Evolutionary conservation across 352 stramenopile genomes (phyloP), one percentile per base, ranked within the genome.

Genomic region (Globisporangium orthogonon): DNA sequence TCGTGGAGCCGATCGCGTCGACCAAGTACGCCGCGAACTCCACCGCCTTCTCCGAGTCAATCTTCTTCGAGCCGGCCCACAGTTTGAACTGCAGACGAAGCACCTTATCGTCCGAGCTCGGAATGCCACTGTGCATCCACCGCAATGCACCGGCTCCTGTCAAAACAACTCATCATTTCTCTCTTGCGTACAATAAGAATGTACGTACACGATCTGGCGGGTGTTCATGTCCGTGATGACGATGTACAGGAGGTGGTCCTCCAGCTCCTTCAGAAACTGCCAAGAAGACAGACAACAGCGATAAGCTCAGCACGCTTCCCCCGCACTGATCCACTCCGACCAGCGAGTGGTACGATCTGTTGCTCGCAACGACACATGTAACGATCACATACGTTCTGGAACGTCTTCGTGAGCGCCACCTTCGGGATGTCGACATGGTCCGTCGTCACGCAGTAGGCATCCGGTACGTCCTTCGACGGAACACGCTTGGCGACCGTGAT

Each of bases 141-240:
- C 14, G 29, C 15, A 41, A 9, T 0, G 46, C 3, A 1, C 23
- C 23, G 11, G 9, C n/a, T 11, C 31, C 10, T 29, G 23, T 33
- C 29, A 33, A 23, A 9, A 7, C 23, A 39, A 14, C 23, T 18
- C 33, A 11, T 37, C 33, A 5, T 37, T 37, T 23, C 23, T 23
- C 23, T 23, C 23, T 23, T 23, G 23, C 33, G 5, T 17, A 5
- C 35, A 14, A 37, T 11, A 37, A 11, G 33, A 11, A 37, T 43
- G 7, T 3, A 70, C 78, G 50, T 63, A 91, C 82, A 79, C 51
- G 55, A 89, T 77, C 15, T 69, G 52, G 23, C 76, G 60, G 30
- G 80, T 75, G 67, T 84, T 92, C 61, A 92, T 71, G 60, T 92
- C 82, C 9, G 77, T 92, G 62, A 92, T 83, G 31, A 92, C 73